Conservation (phyloP, 129 eudicot genomes). For the Pseudognaphalium luteoalbum region DNA sequence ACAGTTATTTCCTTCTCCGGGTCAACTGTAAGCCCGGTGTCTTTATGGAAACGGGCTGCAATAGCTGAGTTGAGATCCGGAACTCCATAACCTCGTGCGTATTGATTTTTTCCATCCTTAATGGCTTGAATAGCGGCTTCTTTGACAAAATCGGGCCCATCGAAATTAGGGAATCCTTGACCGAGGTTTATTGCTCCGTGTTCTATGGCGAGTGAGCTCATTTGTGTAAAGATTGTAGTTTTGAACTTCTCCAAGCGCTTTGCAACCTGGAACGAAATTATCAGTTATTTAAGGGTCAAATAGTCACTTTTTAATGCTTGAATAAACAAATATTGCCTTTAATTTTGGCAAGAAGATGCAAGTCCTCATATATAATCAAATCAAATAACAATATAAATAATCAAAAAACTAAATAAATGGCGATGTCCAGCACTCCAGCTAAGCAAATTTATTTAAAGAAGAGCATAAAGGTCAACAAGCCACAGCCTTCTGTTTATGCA, state of each 20-base stretch:
- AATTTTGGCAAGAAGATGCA: neutral
- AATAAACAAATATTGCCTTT: neutral
- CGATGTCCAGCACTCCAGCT: neutral
- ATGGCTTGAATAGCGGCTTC: constrained; percentile 97
- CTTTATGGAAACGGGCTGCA: constrained; percentile 80
- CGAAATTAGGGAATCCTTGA: constrained; percentile 98
- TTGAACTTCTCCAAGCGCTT: constrained; percentile 96
- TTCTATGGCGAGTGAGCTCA: constrained; percentile 92
- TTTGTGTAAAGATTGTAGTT: constrained; percentile 94
- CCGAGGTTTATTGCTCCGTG: constrained; percentile 97
- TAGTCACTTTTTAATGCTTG: neutral
- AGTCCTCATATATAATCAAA: neutral
- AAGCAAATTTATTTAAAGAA: neutral
- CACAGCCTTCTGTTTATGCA: neutral
- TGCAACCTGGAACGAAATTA: constrained; percentile 62
- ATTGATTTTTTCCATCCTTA: constrained; percentile 86
- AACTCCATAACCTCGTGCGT: constrained; percentile 93
- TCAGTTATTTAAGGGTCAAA: neutral
- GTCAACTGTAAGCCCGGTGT: constrained; percentile 67
- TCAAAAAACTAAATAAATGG: neutral
- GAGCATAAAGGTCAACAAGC: neutral
- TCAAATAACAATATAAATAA: neutral
- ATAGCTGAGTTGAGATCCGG: constrained; percentile 91
- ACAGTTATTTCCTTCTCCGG: constrained; percentile 94
- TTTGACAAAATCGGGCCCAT: constrained; percentile 95